These are phyloP conservation scores for Colletotrichum agaves DNA, from an alignment of 2,329 filamentous ascomycete species.

Conservation along the genomic window DNA sequence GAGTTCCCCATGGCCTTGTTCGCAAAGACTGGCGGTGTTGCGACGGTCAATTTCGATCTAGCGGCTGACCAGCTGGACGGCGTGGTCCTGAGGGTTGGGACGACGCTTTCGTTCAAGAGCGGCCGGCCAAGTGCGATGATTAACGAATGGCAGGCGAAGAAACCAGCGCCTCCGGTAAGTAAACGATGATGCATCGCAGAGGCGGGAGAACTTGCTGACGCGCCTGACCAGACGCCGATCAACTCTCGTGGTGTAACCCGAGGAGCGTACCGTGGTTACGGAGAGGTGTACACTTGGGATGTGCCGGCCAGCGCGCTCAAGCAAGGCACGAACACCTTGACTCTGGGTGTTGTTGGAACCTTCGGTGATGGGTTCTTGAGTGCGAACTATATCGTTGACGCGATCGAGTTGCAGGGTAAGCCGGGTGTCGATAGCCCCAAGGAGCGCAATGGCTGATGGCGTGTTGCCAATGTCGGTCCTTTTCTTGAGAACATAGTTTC, in stretches of 20 bases:
- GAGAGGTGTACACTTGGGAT: conserved; percentile 65
- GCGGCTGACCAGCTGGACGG: conserved; percentile 53
- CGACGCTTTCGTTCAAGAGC: conserved; percentile 66
- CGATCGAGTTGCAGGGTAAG: conserved; percentile 31
- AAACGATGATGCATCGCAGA: conserved; percentile 44
- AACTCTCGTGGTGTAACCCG: conserved; percentile 67
- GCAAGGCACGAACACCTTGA: conserved; percentile 64
- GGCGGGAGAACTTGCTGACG: conserved; percentile 43
- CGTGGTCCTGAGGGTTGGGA: conserved; percentile 65
- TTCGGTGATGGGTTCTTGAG: conserved; percentile 58
- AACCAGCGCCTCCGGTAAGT: conserved; percentile 48
- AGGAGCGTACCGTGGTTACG: conserved; percentile 66
- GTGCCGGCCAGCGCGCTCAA: conserved; percentile 62
- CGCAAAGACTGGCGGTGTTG: conserved; percentile 57
- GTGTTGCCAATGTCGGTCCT: too few species aligned
- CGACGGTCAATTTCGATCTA: conserved; percentile 62
- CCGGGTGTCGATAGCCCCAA: neutral
- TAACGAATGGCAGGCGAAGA: conserved; percentile 45
- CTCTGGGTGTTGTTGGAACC: conserved; percentile 62
- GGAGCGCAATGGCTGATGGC: too few species aligned
- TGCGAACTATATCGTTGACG: conserved; percentile 51
- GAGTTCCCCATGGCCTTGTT: conserved; percentile 69
- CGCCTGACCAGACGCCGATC: conserved; percentile 48
- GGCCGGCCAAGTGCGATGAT: conserved; percentile 60
- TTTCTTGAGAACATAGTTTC: neutral